Base-by-base conservation (phyloP, 2,329 filamentous ascomycete genomes). In the Talaromyces sp. region DNA sequence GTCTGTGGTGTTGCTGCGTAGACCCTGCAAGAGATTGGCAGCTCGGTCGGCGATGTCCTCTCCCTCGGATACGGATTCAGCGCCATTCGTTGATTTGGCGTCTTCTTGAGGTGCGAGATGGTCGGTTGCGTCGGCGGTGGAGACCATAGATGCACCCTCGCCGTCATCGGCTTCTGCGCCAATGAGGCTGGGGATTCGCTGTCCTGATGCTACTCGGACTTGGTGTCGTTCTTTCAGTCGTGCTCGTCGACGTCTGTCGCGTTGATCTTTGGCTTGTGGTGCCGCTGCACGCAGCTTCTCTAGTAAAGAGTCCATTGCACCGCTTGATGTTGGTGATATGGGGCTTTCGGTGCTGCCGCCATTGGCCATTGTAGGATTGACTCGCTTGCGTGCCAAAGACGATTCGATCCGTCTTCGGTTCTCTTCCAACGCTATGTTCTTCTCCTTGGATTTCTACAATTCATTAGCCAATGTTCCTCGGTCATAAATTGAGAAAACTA, bases 211-310 rank as follows among this genome's bases (percentile, higher is more conserved):
- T 61, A 97, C 87, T 67, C 94, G 91, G 37, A 95, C 90, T 78
- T 96, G 91, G 74, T 97, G 92, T 33, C 89, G 85, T 74, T 97
- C 93, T 85, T 96, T 96, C 71, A 98, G 85, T 63, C 94, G 85
- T 45, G 93, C 93, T 69, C 94, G 87, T 65, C 94, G 87, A 68
- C 95, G 88, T 71, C 93, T 88, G 77, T 98, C 95, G 73, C 94
- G 87, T 77, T 96, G 90, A 76, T 97, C 93, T 76, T 91, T 85
- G 33, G 91, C 87, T 79, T 97, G 92, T 35, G 95, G 94, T 64
- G 93, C 94, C 1, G 95, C 95, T 64, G 93, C 93, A 65, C 95
- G 90, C 64, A 99, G 82, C 79, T 98, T 98, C 86, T 97, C 92
- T 58, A 99, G 86, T 27, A 99, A 82, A 47, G 90, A 92, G 79